Base-by-base conservation (phyloP, 805 yeast genomes). In the Starmerella cellae region DNA sequence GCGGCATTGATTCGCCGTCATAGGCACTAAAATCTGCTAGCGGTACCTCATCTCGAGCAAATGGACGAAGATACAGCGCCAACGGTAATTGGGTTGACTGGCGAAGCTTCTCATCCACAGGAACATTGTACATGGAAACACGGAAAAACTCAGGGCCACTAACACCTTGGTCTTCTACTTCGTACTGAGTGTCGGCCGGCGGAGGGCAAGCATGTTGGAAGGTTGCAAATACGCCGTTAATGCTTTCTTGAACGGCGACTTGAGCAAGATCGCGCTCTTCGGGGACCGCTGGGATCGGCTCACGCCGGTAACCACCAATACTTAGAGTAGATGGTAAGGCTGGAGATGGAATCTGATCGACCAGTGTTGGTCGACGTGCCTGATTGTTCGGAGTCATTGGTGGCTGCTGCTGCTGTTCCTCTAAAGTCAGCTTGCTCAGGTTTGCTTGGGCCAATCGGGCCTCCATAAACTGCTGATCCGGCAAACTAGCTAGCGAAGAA, bases 141-240 rank as follows among this genome's bases (percentile, higher is more conserved):
- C 94, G 69, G 56, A 82, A 73, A 59, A 77, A 77, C 46, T 82
- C 74, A 3, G 97, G 91, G 20, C 82, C 75, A 3, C 94, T 75
- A 8, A 78, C 74, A 5, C 94, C 94, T 58, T 87, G 94, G 58
- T 91, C 97, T 23, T 73, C 65, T 1, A 79, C 73, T 36, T 65
- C 67, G 55, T 68, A 82, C 48, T 74, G 77, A 1, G 83, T 73
- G 0, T 88, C 82, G 0, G 94, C 78, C 13, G 75, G 66, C 3
- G 97, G 97, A 4, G 97, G 94, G 10, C 74, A 69, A 1, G 83
- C 78, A 55, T 83, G 75, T 56, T 77, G 75, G 53, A 82, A 76
- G 1, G 95, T 80, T 38, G 70, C 68, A 60, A 82, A 87, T 1
- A 73, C 59, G 49, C 50, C 62, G 51, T 46, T 62, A 61, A 41